phyloP scores from a whole-genome alignment of 108 stramenopile genomes.

The Nitzschia palea region DNA sequence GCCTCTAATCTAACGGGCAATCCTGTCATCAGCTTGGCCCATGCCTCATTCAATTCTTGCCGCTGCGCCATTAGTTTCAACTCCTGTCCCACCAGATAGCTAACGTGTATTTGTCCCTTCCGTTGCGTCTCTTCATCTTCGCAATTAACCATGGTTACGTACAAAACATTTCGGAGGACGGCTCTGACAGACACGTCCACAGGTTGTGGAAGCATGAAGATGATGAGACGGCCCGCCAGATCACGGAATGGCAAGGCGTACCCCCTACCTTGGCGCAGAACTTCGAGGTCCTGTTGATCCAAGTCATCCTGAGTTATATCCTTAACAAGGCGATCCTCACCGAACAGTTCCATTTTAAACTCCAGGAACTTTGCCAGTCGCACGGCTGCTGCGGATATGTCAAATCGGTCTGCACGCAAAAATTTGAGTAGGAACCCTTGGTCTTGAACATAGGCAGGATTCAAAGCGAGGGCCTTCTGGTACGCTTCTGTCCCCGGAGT shows the following conservation, averaged over 20 bases:
- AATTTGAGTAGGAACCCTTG: background rate
- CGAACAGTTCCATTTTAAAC: constrained; percentile 10
- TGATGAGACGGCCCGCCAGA: background rate
- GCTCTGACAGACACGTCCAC: background rate
- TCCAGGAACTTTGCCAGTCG: background rate
- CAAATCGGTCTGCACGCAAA: constrained; percentile 16
- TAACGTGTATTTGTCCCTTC: constrained; percentile 12
- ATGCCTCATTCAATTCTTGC: background rate
- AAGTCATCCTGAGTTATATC: background rate
- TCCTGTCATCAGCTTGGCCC: background rate
- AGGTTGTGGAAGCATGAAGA: background rate
- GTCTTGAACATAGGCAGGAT: constrained; percentile 8
- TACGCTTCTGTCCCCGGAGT: background rate
- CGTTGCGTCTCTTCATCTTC: constrained; percentile 39
- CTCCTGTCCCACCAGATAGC: background rate
- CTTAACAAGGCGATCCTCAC: background rate
- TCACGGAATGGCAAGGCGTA: background rate
- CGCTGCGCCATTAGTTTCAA: background rate
- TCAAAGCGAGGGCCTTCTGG: background rate
- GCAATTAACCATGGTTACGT: background rate
- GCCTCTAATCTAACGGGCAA: constrained; percentile 2
- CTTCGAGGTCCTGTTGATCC: background rate
- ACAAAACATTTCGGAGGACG: background rate
- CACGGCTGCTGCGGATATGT: background rate
- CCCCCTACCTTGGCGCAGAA: background rate